Conservation (phyloP, 139 green algal genomes). For the Parachlorella kessleri region DNA sequence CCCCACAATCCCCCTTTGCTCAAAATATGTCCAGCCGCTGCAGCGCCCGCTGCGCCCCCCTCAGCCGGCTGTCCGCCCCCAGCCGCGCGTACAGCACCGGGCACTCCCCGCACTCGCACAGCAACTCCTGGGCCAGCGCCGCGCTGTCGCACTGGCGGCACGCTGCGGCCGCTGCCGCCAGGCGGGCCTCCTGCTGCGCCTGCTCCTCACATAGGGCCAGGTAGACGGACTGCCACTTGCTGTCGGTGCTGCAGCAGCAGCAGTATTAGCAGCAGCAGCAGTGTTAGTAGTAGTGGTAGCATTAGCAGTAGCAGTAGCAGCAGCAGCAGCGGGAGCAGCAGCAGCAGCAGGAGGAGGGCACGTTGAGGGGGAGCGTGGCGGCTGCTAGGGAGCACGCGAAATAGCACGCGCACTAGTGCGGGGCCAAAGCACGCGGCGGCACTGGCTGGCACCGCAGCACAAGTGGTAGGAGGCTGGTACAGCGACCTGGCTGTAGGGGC, state of each 20-base stretch:
- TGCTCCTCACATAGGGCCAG: constrained; percentile 20
- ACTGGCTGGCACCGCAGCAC: background rate
- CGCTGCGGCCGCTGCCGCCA: constrained; percentile 1
- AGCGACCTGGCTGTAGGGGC: background rate
- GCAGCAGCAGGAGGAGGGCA: background rate
- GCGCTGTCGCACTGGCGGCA: constrained; percentile 73
- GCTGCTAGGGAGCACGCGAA: background rate
- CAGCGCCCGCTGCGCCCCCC: constrained; percentile 6
- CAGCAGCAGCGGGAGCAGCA: no score
- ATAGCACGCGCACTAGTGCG: background rate
- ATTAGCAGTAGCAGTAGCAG: no score
- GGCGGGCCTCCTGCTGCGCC: constrained; percentile 5
- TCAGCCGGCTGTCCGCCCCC: background rate
- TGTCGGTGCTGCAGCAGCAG: constrained; percentile 1
- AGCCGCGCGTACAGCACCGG: constrained; percentile 54
- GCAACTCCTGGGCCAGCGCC: constrained; percentile 38
- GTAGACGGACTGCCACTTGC: constrained; percentile 25
- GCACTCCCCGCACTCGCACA: constrained; percentile 74
- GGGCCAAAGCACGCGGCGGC: background rate
- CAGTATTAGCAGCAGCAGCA: background rate
- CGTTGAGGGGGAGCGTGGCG: background rate
- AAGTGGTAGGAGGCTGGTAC: constrained; percentile 6
- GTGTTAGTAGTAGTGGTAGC: background rate
- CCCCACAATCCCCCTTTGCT: no score
- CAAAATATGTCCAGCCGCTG: constrained; percentile 39